phyloP scores from a whole-genome alignment of 2,329 filamentous ascomycete species.

The Aspergillus sp. region DNA sequence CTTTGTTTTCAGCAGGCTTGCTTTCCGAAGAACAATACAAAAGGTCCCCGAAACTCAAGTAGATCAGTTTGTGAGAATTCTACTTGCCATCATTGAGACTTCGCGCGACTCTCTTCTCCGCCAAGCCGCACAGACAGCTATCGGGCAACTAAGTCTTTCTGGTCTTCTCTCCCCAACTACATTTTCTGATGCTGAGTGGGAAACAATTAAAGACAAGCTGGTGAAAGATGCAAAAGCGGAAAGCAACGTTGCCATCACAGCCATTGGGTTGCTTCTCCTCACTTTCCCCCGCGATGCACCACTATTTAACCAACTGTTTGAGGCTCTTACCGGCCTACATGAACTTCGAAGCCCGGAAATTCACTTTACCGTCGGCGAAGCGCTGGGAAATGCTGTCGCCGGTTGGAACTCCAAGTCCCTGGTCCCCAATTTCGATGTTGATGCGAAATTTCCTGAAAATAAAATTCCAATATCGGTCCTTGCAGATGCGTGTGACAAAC shows the following conservation, averaged over 20 bases:
- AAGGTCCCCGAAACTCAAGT: constrained; percentile 38
- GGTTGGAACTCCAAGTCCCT: constrained; percentile 84
- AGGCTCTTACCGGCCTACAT: constrained; percentile 72
- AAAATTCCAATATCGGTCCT: constrained; percentile 44
- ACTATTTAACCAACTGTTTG: constrained; percentile 54
- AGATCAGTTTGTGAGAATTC: constrained; percentile 42
- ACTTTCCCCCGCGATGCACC: constrained; percentile 48
- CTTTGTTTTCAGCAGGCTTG: constrained; percentile 58
- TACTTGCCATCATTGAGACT: constrained; percentile 54
- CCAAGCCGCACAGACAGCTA: constrained; percentile 56
- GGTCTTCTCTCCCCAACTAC: constrained; percentile 46
- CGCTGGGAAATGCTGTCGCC: constrained; percentile 72
- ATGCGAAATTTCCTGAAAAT: constrained; percentile 50
- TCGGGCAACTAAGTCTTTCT: constrained; percentile 64
- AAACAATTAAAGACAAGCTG: constrained; percentile 62
- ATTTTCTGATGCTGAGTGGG: constrained; percentile 30
- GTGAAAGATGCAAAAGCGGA: constrained; percentile 71
- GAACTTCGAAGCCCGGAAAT: constrained; percentile 83
- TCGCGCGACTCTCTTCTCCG: constrained; percentile 57
- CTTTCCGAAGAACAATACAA: constrained; percentile 47
- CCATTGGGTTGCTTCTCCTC: constrained; percentile 70
- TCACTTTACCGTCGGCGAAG: constrained; percentile 88
- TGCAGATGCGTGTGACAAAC: constrained; percentile 64
- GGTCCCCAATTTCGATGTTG: constrained; percentile 72
- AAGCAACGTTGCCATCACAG: constrained; percentile 77